These are phyloP conservation scores for Spencermartinsiella ligniputridi DNA, from an alignment of 1,139 yeast genomes.

Conservation along the genomic window DNA sequence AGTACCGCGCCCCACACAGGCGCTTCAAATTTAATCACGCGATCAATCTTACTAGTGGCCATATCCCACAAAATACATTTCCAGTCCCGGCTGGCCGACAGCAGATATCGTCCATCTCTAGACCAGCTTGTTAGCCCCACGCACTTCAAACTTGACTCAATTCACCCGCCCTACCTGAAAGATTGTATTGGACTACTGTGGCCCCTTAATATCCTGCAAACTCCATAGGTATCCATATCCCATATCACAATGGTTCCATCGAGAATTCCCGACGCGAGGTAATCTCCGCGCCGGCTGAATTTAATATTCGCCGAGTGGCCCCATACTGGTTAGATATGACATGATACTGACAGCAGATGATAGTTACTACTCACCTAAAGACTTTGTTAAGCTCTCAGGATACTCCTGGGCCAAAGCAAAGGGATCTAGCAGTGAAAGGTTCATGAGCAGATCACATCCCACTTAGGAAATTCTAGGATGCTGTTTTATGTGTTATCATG, in stretches of 20 bases:
- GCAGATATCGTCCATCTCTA: conserved; percentile 59
- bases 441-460: conserved; percentile 43
- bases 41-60: conserved; percentile 36
- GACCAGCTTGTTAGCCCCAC: conserved; percentile 60
- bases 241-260: conserved; percentile 77
- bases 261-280: conserved; percentile 77
- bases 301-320: conserved; percentile 74
- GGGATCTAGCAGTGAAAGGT: conserved; percentile 84
- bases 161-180: conserved; percentile 37
- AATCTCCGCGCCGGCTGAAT: conserved; percentile 77
- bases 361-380: conserved; percentile 39
- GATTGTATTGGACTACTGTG: conserved; percentile 77
- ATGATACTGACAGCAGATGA: too few species aligned
- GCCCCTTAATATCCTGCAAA: conserved; percentile 50
- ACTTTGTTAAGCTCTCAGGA: conserved; percentile 74
- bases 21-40: conserved; percentile 54
- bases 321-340: conserved; percentile 31
- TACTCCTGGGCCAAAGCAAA: conserved; percentile 88
- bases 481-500: too few species aligned
- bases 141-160: too few species aligned
- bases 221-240: conserved; percentile 66
- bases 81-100: conserved; percentile 86
- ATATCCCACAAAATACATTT: conserved; percentile 79
- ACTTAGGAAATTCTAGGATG: conserved; percentile 1
- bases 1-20: conserved; percentile 68